phyloP scores from a whole-genome alignment of 2,329 filamentous ascomycete species.

The Colletotrichum limetticola region DNA sequence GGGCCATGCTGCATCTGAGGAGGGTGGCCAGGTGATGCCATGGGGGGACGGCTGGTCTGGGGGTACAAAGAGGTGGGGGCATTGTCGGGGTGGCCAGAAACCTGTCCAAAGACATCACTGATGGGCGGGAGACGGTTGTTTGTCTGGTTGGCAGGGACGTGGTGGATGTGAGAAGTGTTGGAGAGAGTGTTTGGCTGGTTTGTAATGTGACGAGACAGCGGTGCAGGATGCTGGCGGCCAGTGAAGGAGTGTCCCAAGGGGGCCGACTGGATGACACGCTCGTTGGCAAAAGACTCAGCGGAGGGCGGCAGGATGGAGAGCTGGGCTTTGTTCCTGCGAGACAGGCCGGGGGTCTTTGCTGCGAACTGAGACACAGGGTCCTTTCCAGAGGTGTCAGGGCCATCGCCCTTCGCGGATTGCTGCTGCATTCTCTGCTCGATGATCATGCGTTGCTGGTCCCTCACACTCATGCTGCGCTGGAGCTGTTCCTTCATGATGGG shows the following conservation, averaged over 20 bases:
- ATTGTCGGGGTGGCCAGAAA: slow-evolving; percentile 71
- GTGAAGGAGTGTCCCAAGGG: slow-evolving; percentile 96
- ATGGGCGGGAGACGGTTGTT: slow-evolving; percentile 93
- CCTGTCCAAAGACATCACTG: slow-evolving; percentile 91
- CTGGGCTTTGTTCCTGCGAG: slow-evolving; percentile 81
- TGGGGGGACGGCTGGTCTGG: slow-evolving; percentile 68
- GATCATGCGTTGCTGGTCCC: slow-evolving; percentile 93
- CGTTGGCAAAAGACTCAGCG: slow-evolving; percentile 90
- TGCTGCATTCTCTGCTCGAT: slow-evolving; percentile 93
- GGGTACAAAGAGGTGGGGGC: slow-evolving; percentile 64
- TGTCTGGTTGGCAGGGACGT: slow-evolving; percentile 87
- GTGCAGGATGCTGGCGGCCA: slow-evolving; percentile 82
- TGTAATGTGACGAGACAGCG: slow-evolving; percentile 79
- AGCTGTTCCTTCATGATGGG: slow-evolving; percentile 97
- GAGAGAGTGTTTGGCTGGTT: slow-evolving; percentile 87
- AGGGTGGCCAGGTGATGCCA: slow-evolving; percentile 83
- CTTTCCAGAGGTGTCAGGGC: slow-evolving; percentile 64
- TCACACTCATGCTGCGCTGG: slow-evolving; percentile 90
- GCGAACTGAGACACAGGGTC: slow-evolving; percentile 60
- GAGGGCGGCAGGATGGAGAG: slow-evolving; percentile 95
- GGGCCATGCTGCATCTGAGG: slow-evolving; percentile 54
- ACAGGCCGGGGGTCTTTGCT: slow-evolving; percentile 79
- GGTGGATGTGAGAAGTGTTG: slow-evolving; percentile 90
- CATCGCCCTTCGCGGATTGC: slow-evolving; percentile 83
- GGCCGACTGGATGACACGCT: slow-evolving; percentile 96